Evolutionary conservation across 208 protist species (phyloP).

Genomic region (Trypanosoma caninum): DNA sequence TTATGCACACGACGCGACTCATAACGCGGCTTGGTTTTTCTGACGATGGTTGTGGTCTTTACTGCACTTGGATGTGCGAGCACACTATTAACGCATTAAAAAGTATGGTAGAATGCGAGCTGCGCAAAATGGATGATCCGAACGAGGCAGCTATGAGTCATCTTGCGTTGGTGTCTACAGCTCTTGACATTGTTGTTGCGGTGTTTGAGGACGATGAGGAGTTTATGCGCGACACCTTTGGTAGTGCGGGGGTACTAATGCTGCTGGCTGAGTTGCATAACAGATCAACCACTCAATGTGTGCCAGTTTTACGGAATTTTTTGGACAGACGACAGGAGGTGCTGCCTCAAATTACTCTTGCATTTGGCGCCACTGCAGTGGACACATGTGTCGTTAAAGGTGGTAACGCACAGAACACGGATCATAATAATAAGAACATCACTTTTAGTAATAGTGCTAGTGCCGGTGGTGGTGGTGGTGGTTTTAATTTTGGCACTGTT

Average conservation of each 20-base stretch:
- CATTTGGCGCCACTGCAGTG: conserved; percentile 10
- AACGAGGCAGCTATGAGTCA: conserved; percentile 60
- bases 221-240: conserved; percentile 59
- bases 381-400: too few relatives aligned
- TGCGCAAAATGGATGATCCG: conserved; percentile 71
- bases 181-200: conserved; percentile 73
- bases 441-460: neutral
- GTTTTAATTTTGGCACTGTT: neutral
- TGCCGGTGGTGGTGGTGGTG: neutral
- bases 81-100: conserved; percentile 54
- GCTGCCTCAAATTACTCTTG: conserved; percentile 17
- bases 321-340: conserved; percentile 54
- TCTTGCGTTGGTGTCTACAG: conserved; percentile 71
- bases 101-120: conserved; percentile 62
- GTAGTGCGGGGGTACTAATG: conserved; percentile 37
- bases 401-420: too few relatives aligned
- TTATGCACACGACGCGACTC: conserved; percentile 51
- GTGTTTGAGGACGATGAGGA: conserved; percentile 74
- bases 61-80: conserved; percentile 66
- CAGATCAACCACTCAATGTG: conserved; percentile 62
- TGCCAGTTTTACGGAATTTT: conserved; percentile 74
- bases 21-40: conserved; percentile 46
- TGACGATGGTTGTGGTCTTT: conserved; percentile 36
- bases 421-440: too few relatives aligned
- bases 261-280: conserved; percentile 66